Evolutionary conservation across 108 stramenopile species (phyloP), one percentile per base, ranked within the genome.

Genomic region (Nitzschia sp.): DNA sequence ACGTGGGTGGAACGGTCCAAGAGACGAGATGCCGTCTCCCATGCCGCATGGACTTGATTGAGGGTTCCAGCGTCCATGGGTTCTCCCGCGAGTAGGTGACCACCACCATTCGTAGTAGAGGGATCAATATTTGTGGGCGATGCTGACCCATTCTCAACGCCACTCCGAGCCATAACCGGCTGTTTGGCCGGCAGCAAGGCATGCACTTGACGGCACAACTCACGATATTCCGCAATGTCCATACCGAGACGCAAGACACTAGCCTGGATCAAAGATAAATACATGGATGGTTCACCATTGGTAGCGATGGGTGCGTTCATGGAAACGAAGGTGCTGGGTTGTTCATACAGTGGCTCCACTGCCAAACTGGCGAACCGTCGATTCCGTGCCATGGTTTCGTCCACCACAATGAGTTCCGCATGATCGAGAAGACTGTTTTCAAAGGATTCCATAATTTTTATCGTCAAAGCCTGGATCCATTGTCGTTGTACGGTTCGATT

Each of bases 391-490:
- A 62, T 26, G 3, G 62, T 55, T 64, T 84, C 75, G 26, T 79
- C 78, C 3, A 56, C 66, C 33, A 85, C 63, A 29, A 80, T 75
- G 2, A 77, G 55, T 53, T 85, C 79, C 19, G 84, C 84, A 54
- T 78, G 66, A 13, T 56, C 69, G 38, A 80, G 21, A 2, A 78
- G 54, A 33, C 57, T 53, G 58, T 85, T 85, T 29, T 80, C 84
- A 60, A 61, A 75, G 21, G 63, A 72, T 41, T 80, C 66, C 27
- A 72, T 67, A 38, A 75, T 72, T 44, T 73, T 66, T 4, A 17
- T 58, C 4, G 71, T 58, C 23, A 85, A 36, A 3, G 62, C 36
- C 32, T 63, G 48, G 3, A 77, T 75, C 84, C 84, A 85, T 44
- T 73, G 58, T 21, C 16, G 26, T 41, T 78, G 65, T 29, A 53